A percentile compares a stretch with the other conserved stretches of the same genome.
Evolutionary conservation across 192 early-diverging fungal species (phyloP).

Genomic region (Coemansia sp.): DNA sequence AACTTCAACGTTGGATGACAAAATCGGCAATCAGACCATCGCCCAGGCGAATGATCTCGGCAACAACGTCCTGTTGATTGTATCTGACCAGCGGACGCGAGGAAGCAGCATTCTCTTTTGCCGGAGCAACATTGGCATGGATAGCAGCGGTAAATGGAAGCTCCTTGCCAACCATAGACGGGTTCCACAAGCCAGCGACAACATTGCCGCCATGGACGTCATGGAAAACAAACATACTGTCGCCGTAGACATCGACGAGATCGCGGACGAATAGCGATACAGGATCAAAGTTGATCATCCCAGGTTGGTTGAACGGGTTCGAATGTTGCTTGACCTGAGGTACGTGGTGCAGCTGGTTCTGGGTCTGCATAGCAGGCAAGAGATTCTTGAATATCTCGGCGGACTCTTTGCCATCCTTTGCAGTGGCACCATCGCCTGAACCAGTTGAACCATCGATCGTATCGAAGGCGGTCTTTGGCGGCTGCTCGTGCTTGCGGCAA

Average conservation of each 20-base stretch:
- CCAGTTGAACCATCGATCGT: slow-evolving; percentile 4
- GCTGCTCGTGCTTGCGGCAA: slow-evolving; percentile 64
- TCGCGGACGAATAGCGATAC: slow-evolving; percentile 69
- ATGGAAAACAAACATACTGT: slow-evolving; percentile 37
- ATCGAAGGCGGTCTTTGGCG: slow-evolving; percentile 51
- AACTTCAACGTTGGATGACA: slow-evolving; percentile 25
- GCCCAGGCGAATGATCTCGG: slow-evolving; percentile 41
- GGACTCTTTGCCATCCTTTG: slow-evolving; percentile 12
- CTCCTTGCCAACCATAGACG: slow-evolving; percentile 1
- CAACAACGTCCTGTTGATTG: slow-evolving; percentile 25
- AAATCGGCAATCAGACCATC: slow-evolving; percentile 40
- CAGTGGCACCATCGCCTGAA: neutral
- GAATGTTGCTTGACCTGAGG: slow-evolving; percentile 16
- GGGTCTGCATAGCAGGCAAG: slow-evolving; percentile 11
- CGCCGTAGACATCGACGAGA: slow-evolving; percentile 51
- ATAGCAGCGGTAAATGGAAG: slow-evolving; percentile 17
- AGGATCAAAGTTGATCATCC: slow-evolving; percentile 75
- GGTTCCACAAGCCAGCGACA: slow-evolving; percentile 51
- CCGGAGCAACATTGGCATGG: slow-evolving; percentile 20
- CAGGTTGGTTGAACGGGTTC: slow-evolving; percentile 58
- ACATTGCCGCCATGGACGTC: slow-evolving; percentile 44
- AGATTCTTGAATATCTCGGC: slow-evolving; percentile 77
- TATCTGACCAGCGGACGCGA: slow-evolving; percentile 11
- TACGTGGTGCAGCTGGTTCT: slow-evolving; percentile 1
- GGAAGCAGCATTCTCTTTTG: neutral